Percentiles rank a stretch among this genome's conserved stretches.
phyloP scores from a whole-genome alignment of 805 yeast genomes.

The Candida oleophila region DNA sequence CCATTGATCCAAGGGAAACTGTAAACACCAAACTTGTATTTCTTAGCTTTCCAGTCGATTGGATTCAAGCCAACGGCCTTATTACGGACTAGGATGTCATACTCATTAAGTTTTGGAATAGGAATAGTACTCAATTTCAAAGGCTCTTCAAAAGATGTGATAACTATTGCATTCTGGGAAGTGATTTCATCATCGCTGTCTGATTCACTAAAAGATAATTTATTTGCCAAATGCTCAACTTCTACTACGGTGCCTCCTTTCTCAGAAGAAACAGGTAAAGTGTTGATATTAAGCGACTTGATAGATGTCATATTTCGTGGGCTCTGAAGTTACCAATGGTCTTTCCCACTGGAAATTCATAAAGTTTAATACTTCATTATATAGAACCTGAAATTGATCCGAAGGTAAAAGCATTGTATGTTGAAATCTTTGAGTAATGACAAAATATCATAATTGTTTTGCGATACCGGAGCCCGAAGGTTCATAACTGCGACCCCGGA shows the following conservation, averaged over 20 bases:
- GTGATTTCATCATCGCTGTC: not conserved
- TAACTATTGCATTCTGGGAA: conserved; percentile 16
- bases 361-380: no score
- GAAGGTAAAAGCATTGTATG: no score
- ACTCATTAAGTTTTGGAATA: conserved; percentile 15
- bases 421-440: no score
- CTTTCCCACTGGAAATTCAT: no score
- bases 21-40: conserved; percentile 45
- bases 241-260: not conserved
- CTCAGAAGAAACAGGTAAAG: not conserved
- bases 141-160: conserved; percentile 21
- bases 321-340: no score
- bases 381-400: no score
- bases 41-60: conserved; percentile 50
- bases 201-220: not conserved
- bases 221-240: not conserved
- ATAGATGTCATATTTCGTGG: no score
- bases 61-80: conserved; percentile 45
- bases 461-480: no score
- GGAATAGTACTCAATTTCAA: conserved; percentile 15
- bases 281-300: no score
- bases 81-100: conserved; percentile 25
- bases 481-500: no score
- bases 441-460: no score
- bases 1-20: conserved; percentile 53